These are phyloP conservation scores for Rhizoctonia solani DNA, from an alignment of 1,284 basidiomycete genomes.

Conservation along the genomic window DNA sequence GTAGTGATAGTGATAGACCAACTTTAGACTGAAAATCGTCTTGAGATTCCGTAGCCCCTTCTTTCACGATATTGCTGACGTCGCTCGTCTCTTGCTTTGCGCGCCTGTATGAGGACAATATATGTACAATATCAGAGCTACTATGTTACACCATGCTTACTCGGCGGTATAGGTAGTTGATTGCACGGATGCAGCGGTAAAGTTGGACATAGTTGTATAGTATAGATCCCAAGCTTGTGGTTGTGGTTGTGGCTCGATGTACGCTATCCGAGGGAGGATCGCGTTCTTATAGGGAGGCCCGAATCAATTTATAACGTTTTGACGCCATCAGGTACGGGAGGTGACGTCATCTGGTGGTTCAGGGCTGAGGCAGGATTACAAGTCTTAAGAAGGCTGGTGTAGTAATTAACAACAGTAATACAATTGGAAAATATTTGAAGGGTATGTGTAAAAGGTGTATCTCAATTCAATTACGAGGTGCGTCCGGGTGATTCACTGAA, in stretches of 20 bases:
- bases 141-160: background rate
- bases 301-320: too few relatives aligned
- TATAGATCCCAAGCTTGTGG: background rate
- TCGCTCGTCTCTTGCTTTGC: slow-evolving; percentile 9
- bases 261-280: too few relatives aligned
- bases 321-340: too few relatives aligned
- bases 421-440: too few relatives aligned
- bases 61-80: background rate
- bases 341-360: too few relatives aligned
- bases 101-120: background rate
- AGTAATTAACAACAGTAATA: too few relatives aligned
- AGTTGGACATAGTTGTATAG: slow-evolving; percentile 6
- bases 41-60: background rate
- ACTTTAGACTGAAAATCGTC: slow-evolving; percentile 32
- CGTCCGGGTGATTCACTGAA: too few relatives aligned
- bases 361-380: too few relatives aligned
- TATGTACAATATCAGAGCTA: background rate
- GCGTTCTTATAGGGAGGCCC: too few relatives aligned
- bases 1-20: background rate
- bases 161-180: slow-evolving; percentile 10
- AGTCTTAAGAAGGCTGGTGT: too few relatives aligned
- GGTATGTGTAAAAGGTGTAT: too few relatives aligned
- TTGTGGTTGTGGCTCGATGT: background rate
- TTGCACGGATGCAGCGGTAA: slow-evolving; percentile 8
- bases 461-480: too few relatives aligned